phyloP scores from a whole-genome alignment of 2,329 filamentous ascomycete species.

The Myriosclerotinia curreyana region DNA sequence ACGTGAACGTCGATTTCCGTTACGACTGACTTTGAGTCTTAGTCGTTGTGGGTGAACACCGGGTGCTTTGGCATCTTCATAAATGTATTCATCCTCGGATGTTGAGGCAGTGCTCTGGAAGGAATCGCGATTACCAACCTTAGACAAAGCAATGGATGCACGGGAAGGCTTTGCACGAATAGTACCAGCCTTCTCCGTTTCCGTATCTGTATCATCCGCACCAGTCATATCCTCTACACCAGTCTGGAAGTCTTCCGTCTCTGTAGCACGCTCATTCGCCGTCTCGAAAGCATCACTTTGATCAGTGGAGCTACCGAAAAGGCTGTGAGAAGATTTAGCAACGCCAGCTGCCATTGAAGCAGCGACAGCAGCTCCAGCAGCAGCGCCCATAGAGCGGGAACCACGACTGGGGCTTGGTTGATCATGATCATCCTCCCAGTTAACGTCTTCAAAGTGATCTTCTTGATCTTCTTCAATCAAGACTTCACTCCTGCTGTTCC shows the following conservation, averaged over 20 bases:
- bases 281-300: conserved; percentile 66
- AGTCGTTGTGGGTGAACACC: conserved; percentile 65
- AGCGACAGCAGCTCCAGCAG: conserved; percentile 38
- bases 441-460: conserved; percentile 62
- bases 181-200: conserved; percentile 64
- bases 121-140: conserved; percentile 59
- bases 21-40: conserved; percentile 68
- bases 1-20: conserved; percentile 58
- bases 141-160: conserved; percentile 44
- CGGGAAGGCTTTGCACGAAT: conserved; percentile 41
- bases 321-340: conserved; percentile 51
- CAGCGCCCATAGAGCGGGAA: conserved; percentile 26
- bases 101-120: conserved; percentile 87
- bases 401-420: conserved; percentile 58
- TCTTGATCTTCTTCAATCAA: conserved; percentile 41
- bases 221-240: conserved; percentile 78
- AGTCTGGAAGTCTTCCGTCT: conserved; percentile 94
- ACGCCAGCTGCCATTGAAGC: conserved; percentile 33
- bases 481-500: conserved; percentile 74
- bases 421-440: conserved; percentile 77
- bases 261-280: conserved; percentile 76
- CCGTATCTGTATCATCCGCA: conserved; percentile 68
- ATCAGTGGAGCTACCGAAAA: conserved; percentile 81
- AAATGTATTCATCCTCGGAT: conserved; percentile 72
- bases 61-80: conserved; percentile 61